Percentiles rank a stretch among this genome's conserved stretches.
Evolutionary conservation across 306 rosid genomes (phyloP).

Genomic region (Fragaria nilgerrensis): DNA sequence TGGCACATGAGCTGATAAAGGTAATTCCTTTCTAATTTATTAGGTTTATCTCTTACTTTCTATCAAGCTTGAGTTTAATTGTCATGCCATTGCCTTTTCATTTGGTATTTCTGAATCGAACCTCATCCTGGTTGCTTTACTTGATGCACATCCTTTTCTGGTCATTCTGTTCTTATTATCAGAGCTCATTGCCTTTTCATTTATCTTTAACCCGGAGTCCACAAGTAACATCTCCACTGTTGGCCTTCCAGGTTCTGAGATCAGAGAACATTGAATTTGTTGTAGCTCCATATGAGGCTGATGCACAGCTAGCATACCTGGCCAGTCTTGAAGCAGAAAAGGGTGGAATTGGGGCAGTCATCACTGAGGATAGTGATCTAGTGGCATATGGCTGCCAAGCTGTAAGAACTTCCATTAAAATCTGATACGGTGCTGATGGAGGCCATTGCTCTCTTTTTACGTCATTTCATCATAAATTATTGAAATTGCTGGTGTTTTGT

Average conservation of each 20-base stretch:
- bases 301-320: conserved; percentile 89
- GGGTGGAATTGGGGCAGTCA: conserved; percentile 73
- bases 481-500: conserved; percentile 17
- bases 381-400: conserved; percentile 91
- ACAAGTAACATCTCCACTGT: conserved; percentile 14
- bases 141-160: not conserved
- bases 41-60: not conserved
- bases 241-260: conserved; percentile 60
- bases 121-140: not conserved
- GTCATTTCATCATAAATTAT: conserved; percentile 11
- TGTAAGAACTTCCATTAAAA: conserved; percentile 59
- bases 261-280: conserved; percentile 81
- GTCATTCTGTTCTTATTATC: not conserved
- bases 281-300: conserved; percentile 97
- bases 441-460: conserved; percentile 32
- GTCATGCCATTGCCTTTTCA: not conserved
- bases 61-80: not conserved
- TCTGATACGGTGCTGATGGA: conserved; percentile 40
- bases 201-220: not conserved
- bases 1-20: conserved; percentile 79
- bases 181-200: not conserved
- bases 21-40: conserved; percentile 29
- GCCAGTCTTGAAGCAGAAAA: conserved; percentile 55
- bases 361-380: conserved; percentile 71
- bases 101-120: not conserved